Conservation (phyloP, 2,329 filamentous ascomycete species). For the Talaromyces sp. region DNA sequence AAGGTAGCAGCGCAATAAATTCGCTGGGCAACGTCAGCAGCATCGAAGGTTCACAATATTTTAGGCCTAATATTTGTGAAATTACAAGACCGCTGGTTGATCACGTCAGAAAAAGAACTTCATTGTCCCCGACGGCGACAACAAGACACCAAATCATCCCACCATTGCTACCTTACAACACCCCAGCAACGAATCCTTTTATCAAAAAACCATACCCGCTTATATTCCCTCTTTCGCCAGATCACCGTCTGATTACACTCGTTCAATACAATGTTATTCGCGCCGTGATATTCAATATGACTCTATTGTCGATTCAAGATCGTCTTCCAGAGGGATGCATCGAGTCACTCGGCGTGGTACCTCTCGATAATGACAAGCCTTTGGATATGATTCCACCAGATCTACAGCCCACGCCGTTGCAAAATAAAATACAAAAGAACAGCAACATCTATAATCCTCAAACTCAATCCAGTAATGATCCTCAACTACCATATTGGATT, state of each 20-base stretch:
- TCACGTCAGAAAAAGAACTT: not conserved
- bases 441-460: not conserved
- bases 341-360: not conserved
- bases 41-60: not conserved
- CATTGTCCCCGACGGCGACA: not conserved
- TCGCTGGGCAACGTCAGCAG: not conserved
- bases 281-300: not conserved
- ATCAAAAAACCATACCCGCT: not conserved
- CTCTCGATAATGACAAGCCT: not conserved
- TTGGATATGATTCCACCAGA: not conserved
- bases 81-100: not conserved
- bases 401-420: not conserved
- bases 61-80: not conserved
- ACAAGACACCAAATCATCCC: not conserved
- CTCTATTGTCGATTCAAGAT: not conserved
- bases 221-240: not conserved
- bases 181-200: not conserved
- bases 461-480: not conserved
- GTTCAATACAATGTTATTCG: conserved; percentile 6
- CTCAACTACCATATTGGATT: conserved; percentile 2
- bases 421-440: not conserved
- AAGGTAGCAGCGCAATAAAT: not conserved
- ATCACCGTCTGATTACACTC: not conserved
- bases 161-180: not conserved
- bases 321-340: not conserved